Evolutionary conservation across 2,329 filamentous ascomycete species (phyloP), one percentile per base, ranked within the genome.

Genomic region (Pyricularia pennisetigena): DNA sequence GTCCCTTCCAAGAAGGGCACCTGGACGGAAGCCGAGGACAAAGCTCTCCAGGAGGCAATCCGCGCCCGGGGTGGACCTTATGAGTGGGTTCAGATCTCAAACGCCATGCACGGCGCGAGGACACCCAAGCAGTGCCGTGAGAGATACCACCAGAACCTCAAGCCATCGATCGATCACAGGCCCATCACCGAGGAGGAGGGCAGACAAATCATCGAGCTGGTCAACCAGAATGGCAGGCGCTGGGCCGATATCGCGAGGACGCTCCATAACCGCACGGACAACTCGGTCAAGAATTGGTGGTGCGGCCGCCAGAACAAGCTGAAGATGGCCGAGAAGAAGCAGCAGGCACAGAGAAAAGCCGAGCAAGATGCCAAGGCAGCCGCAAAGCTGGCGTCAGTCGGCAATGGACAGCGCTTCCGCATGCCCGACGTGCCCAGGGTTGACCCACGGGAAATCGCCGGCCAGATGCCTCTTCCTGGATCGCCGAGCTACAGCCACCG

Each of bases 281-380:
- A 97, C 75, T 91, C 92, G 30, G 92, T 97, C 71, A 97, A 97
- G 86, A 97, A 97, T 79, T 97, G 93, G 93, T 97, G 92, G 92
- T 97, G 97, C 76, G 93, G 94, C 66, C 92, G 90, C 76, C 91
- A 94, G 85, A 97, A 97, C 80, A 88, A 93, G 74, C 85, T 90
- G 74, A 85, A 82, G 74, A 82, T 88, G 72, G 77, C 82, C 67
- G 76, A 49, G 41, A 49, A 49, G 41, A 49, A 49, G 41, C 16
- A 20, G 20, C 16, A 4, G 41, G 41, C 41, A 7, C 41, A 49
- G 41, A 49, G 41, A 16, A 49, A 49, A n/a, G 41, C 41, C n/a
- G 41, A 49, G 41, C 41, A 49, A 7, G 41, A 49, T 5, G 41
- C 41, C 16, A 49, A 49, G 41, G 41, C 41, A 20, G 41, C 41